A percentile compares a stretch with the other conserved stretches of the same genome.
These are phyloP conservation scores for Naganishia randhawae DNA, from an alignment of 768 basidiomycete species.

Conservation along the genomic window DNA sequence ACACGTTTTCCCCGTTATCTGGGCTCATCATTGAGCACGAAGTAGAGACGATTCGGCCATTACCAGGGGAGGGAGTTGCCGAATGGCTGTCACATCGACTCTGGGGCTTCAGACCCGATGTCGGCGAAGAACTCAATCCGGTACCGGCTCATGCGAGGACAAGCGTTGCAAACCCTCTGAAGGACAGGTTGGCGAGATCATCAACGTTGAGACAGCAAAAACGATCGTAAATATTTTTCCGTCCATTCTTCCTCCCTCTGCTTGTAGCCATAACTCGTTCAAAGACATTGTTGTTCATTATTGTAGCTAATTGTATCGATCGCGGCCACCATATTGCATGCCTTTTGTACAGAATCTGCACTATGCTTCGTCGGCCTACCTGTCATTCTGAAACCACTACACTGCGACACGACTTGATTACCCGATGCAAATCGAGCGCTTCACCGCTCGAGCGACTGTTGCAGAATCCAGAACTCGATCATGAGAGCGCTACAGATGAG, in stretches of 20 bases:
- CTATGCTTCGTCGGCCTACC: not conserved
- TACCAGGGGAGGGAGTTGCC: conserved; percentile 48
- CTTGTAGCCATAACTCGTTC: conserved; percentile 1
- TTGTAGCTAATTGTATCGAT: conserved; percentile 19
- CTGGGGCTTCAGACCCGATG: conserved; percentile 33
- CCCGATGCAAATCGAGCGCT: not conserved
- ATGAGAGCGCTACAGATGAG: conserved; percentile 49
- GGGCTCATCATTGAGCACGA: conserved; percentile 46
- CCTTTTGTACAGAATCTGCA: not conserved
- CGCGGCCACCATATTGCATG: conserved; percentile 3
- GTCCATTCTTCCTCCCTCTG: not conserved
- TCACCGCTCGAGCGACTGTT: conserved; percentile 21
- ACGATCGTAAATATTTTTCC: conserved; percentile 14
- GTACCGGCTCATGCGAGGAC: conserved; percentile 16
- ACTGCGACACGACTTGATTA: not conserved
- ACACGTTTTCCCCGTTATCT: conserved; percentile 47
- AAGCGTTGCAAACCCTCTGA: not conserved
- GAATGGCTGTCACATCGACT: conserved; percentile 45
- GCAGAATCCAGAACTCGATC: conserved; percentile 39
- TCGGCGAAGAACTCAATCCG: conserved; percentile 8
- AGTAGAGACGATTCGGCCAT: conserved; percentile 48
- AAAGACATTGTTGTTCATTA: not conserved
- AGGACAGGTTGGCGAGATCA: conserved; percentile 6
- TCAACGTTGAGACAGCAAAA: conserved; percentile 9
- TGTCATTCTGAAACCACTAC: not conserved